phyloP scores from a whole-genome alignment of 2,329 filamentous ascomycete species.

The Penicillium brasilianum region DNA sequence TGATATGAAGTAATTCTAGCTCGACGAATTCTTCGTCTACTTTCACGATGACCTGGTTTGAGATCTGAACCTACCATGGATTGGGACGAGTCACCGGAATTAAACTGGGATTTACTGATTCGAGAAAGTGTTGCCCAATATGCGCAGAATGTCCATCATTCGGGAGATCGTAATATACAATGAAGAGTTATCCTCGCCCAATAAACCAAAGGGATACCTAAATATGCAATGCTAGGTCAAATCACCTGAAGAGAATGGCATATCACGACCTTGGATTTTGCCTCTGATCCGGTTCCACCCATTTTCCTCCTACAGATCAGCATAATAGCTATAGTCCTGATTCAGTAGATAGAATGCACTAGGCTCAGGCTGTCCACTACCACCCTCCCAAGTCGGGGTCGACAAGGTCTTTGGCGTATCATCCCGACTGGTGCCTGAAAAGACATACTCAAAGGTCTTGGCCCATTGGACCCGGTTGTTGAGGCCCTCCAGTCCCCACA shows the following conservation, averaged over 20 bases:
- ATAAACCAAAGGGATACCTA: background rate
- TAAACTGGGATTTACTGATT: too few relatives aligned
- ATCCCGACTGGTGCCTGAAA: constrained; percentile 27
- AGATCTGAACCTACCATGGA: too few relatives aligned
- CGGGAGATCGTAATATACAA: background rate
- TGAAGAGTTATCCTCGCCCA: background rate
- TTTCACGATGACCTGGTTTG: too few relatives aligned
- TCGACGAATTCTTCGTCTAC: too few relatives aligned
- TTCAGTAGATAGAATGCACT: constrained; percentile 40
- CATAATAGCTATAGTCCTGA: constrained; percentile 39
- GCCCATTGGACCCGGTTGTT: constrained; percentile 52
- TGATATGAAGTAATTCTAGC: too few relatives aligned
- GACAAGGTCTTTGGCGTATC: constrained; percentile 38
- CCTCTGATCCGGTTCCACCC: too few relatives aligned
- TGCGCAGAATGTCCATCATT: too few relatives aligned
- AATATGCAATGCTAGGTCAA: background rate
- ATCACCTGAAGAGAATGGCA: background rate
- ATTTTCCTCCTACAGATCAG: background rate
- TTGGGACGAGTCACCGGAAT: too few relatives aligned
- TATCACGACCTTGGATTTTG: background rate
- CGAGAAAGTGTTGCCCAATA: too few relatives aligned
- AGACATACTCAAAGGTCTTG: constrained; percentile 48
- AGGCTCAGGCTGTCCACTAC: constrained; percentile 40
- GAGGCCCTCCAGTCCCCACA: constrained; percentile 47
- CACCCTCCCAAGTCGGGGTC: constrained; percentile 44